Evolutionary conservation across 2,329 filamentous ascomycete species (phyloP).

Genomic region (Monilinia fructigena): DNA sequence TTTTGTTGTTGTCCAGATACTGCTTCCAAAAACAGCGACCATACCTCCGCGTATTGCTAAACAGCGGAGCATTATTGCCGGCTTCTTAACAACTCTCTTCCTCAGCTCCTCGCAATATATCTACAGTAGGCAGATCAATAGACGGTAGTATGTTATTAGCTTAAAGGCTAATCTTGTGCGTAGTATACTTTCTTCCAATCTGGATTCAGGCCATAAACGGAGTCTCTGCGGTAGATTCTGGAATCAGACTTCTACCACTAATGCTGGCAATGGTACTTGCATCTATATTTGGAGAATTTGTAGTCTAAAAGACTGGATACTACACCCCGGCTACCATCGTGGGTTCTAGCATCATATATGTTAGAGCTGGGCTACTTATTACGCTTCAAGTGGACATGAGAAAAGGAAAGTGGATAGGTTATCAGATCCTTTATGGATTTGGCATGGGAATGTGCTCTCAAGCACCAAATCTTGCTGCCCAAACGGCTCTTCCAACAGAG

Average conservation of each 20-base stretch:
- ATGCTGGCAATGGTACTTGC: slow-evolving; percentile 37
- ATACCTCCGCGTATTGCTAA: slow-evolving; percentile 42
- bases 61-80: slow-evolving; percentile 35
- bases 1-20: slow-evolving; percentile 38
- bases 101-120: background rate
- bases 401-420: slow-evolving; percentile 50
- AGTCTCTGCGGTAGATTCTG: slow-evolving; percentile 44
- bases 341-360: slow-evolving; percentile 18
- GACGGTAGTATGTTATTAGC: background rate
- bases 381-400: slow-evolving; percentile 38
- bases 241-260: slow-evolving; percentile 43
- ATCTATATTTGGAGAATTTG: slow-evolving; percentile 23
- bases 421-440: slow-evolving; percentile 45
- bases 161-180: background rate
- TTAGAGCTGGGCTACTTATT: slow-evolving; percentile 41
- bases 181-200: slow-evolving; percentile 46
- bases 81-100: slow-evolving; percentile 28
- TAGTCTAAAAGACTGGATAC: slow-evolving; percentile 38
- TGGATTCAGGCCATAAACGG: slow-evolving; percentile 48
- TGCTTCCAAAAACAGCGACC: slow-evolving; percentile 31
- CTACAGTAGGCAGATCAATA: background rate
- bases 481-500: slow-evolving; percentile 47
- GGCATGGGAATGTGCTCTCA: slow-evolving; percentile 48
- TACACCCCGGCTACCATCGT: slow-evolving; percentile 35
- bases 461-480: slow-evolving; percentile 47